Conservation (phyloP, 1,284 basidiomycete species). For the Apiotrichum brassicae region DNA sequence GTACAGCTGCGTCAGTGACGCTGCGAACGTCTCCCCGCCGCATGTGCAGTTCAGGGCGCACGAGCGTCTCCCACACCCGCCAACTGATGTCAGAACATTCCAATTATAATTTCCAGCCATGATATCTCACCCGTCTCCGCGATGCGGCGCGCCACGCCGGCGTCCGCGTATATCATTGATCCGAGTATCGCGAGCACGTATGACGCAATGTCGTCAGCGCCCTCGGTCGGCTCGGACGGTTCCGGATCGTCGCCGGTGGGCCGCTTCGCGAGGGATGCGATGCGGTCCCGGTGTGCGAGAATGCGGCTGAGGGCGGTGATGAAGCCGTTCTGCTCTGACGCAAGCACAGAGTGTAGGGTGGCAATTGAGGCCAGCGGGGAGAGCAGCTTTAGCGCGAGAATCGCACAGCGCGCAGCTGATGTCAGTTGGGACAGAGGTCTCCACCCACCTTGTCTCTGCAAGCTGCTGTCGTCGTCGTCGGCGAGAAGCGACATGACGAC, state of each 20-base stretch:
- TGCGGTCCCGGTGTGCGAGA: background rate
- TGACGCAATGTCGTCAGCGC: constrained; percentile 3
- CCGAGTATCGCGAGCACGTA: constrained; percentile 3
- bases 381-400: constrained; percentile 7
- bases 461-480: background rate
- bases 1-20: constrained; percentile 6
- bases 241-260: background rate
- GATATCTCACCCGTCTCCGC: too few relatives aligned
- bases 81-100: background rate
- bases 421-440: too few relatives aligned
- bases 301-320: background rate
- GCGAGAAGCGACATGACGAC: constrained; percentile 6
- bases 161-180: background rate
- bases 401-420: constrained; percentile 5
- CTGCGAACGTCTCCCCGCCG: background rate
- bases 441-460: constrained; percentile 4
- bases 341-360: background rate
- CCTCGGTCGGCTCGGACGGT: background rate
- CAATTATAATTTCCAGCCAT: too few relatives aligned
- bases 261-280: background rate
- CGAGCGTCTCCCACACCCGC: constrained; percentile 10
- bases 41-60: constrained; percentile 10
- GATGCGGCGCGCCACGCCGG: background rate
- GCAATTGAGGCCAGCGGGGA: background rate
- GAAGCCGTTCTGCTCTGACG: background rate